These are phyloP conservation scores for Erucastrum elatum DNA, from an alignment of 345 rosid genomes.

Conservation along the genomic window DNA sequence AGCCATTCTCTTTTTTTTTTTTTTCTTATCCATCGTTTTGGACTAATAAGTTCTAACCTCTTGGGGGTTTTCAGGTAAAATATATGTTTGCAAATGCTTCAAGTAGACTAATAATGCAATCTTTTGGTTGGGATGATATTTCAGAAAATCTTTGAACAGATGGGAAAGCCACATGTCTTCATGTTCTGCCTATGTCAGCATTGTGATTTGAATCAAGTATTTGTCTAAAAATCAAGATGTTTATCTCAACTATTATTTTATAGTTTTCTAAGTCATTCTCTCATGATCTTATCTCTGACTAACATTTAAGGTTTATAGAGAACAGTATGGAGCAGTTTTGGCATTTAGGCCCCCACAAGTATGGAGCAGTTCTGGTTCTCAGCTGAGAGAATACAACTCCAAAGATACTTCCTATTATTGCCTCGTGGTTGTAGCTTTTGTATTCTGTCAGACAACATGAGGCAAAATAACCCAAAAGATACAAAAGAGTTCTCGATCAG, in stretches of 20 bases:
- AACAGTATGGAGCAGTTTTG: constrained; percentile 55
- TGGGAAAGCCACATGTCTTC: constrained; percentile 63
- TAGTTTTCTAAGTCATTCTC: neutral
- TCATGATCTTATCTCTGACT: constrained; percentile 7
- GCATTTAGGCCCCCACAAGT: constrained; percentile 92
- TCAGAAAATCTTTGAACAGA: constrained; percentile 54
- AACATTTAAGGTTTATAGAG: constrained; percentile 51
- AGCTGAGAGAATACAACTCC: neutral
- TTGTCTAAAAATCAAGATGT: constrained; percentile 19
- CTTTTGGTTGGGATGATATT: constrained; percentile 71
- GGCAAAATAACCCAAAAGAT: neutral
- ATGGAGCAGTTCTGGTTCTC: no score
- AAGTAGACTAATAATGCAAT: constrained; percentile 59
- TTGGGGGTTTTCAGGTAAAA: constrained; percentile 45
- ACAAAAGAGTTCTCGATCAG: neutral
- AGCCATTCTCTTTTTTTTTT: neutral
- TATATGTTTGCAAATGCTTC: constrained; percentile 62
- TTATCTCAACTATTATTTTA: neutral
- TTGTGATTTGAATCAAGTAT: constrained; percentile 51
- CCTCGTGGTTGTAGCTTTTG: neutral
- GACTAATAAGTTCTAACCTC: neutral
- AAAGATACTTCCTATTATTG: neutral
- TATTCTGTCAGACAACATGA: neutral
- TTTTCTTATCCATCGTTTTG: neutral
- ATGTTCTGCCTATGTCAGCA: constrained; percentile 74